phyloP scores from a whole-genome alignment of 2,329 filamentous ascomycete genomes.

The Orbilia oligospora region DNA sequence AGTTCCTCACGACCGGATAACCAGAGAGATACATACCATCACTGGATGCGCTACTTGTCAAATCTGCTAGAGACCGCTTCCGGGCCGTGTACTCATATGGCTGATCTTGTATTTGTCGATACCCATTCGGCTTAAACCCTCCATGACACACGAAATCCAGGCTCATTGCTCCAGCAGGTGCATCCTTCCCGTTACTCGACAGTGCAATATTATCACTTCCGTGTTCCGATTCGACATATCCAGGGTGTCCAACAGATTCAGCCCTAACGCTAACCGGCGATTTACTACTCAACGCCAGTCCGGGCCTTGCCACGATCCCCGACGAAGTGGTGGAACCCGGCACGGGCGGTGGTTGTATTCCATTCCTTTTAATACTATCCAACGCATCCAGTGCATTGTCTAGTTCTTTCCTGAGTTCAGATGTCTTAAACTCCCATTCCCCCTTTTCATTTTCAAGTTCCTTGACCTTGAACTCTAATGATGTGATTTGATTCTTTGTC shows the following conservation, averaged over 20 bases:
- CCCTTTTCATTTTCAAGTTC: conserved; percentile 71
- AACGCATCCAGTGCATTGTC: conserved; percentile 56
- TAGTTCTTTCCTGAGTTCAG: conserved; percentile 79
- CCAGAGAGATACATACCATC: conserved; percentile 50
- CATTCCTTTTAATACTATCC: conserved; percentile 55
- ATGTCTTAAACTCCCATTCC: conserved; percentile 80
- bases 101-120: conserved; percentile 57
- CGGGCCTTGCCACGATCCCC: neutral
- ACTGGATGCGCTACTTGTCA: conserved; percentile 50
- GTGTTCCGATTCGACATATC: conserved; percentile 40
- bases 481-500: conserved; percentile 84
- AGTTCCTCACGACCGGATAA: conserved; percentile 9
- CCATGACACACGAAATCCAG: conserved; percentile 55
- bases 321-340: conserved; percentile 1
- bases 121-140: conserved; percentile 52
- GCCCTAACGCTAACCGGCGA: conserved; percentile 38
- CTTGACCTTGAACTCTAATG: conserved; percentile 78
- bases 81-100: conserved; percentile 56
- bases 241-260: conserved; percentile 31
- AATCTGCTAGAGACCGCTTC: conserved; percentile 54
- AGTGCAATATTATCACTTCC: conserved; percentile 48
- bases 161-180: conserved; percentile 46
- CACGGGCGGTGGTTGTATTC: conserved; percentile 35
- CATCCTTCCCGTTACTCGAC: conserved; percentile 49
- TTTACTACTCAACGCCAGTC: conserved; percentile 35